Evolutionary conservation across 208 protist genomes (phyloP).

Genomic region (Polymyxa betae): DNA sequence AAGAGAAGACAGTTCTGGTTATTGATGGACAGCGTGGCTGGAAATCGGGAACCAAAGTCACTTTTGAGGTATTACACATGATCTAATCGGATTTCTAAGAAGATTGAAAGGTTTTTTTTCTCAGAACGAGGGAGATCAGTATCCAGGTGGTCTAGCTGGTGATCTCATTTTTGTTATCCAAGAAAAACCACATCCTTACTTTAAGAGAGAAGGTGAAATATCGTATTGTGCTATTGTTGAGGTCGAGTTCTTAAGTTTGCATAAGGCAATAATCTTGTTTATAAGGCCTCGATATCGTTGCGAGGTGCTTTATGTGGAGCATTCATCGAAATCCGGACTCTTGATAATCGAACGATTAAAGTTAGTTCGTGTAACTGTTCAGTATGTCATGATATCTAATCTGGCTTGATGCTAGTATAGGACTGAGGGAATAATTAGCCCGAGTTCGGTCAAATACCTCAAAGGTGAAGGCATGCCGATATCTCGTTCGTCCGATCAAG

Average conservation of each 20-base stretch:
- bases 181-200: conserved; percentile 15
- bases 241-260: background rate
- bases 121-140: conserved; percentile 43
- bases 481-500: background rate
- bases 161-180: conserved; percentile 40
- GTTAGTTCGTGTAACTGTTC: background rate
- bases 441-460: background rate
- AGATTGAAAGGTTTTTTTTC: too few relatives aligned
- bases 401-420: background rate
- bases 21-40: background rate
- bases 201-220: background rate
- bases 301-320: background rate
- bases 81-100: too few relatives aligned
- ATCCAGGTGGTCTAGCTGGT: background rate
- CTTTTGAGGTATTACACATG: too few relatives aligned
- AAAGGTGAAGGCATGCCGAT: conserved; percentile 17
- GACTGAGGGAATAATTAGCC: background rate
- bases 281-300: background rate
- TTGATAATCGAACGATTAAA: background rate
- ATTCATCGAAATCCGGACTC: background rate
- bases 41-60: conserved; percentile 32
- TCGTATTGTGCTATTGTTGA: background rate
- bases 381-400: background rate
- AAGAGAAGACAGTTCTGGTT: background rate
- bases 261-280: background rate